Evolutionary conservation across 164 flowering plant species (phyloP), one percentile per base, ranked within the genome.

Genomic region (Liquidambar formosana): DNA sequence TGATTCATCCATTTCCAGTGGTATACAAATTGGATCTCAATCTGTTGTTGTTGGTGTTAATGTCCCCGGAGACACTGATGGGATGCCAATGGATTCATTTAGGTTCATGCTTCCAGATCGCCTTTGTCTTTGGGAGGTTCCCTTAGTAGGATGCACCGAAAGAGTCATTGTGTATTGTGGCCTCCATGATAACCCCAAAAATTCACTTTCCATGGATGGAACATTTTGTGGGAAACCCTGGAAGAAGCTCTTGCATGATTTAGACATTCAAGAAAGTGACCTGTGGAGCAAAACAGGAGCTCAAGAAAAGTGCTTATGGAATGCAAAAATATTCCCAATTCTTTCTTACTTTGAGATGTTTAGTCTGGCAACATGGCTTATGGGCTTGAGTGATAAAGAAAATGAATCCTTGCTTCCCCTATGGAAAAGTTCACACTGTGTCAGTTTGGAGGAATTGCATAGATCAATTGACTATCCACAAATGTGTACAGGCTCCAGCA

Each of bases 71-170:
- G 78, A 63, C 3, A 44, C n/a, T 25, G 66, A 60, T 57, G 69
- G 18, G 65, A 51, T 57, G 10, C 60, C 61, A 26, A 78, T 75
- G 26, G 75, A 78, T 64, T 71, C 76, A 57, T 74, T 79, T 76
- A 80, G 75, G 67, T 93, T 96, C 77, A 71, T 90, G 74, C 92
- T 96, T 69, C 99, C 99, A 19, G 98, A 93, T 81, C 95, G 97
- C 58, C 98, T 91, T 81, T 96, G 98, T 76, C 84, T 96, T 65
- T 96, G 99, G 99, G 98, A 96, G 83, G 99, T 93, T 75, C 99
- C 98, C 11, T 83, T 93, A 66, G 74, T 88, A 33, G 95, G 85
- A 66, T 61, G 80, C 72, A 77, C 76, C 2, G 88, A 75, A 63
- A 86, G 79, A 74, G 84, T 90, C 28, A 70, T 96, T 54, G 92